Conservation (phyloP, 2,329 filamentous ascomycete genomes). For the Colletotrichum sublineola region DNA sequence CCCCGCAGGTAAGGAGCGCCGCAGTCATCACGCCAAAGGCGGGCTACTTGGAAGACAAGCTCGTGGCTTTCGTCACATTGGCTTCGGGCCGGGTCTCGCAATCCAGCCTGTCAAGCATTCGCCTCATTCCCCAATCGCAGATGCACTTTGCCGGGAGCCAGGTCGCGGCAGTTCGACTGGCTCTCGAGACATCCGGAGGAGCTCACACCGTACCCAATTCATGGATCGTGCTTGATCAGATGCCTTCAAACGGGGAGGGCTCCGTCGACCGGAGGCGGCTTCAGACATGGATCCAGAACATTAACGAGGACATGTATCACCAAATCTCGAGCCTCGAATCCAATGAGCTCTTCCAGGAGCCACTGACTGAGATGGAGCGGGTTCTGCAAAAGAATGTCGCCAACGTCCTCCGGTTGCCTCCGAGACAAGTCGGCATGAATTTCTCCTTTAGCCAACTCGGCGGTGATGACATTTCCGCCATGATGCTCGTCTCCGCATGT, state of each 20-base stretch:
- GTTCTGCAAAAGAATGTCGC: conserved; percentile 55
- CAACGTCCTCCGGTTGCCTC: conserved; percentile 54
- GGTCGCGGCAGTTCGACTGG: conserved; percentile 54
- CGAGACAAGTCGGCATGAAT: conserved; percentile 58
- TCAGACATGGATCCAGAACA: conserved; percentile 68
- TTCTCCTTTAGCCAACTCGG: conserved; percentile 57
- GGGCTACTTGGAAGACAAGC: conserved; percentile 63
- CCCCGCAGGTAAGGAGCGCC: conserved; percentile 56
- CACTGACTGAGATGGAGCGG: conserved; percentile 55
- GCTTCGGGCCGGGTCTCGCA: conserved; percentile 46
- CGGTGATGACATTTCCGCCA: conserved; percentile 55
- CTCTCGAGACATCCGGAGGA: conserved; percentile 49
- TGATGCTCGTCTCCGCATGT: conserved; percentile 55
- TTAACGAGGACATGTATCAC: conserved; percentile 60
- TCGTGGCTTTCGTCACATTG: conserved; percentile 62
- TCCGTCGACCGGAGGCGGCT: conserved; percentile 59
- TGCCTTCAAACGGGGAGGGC: conserved; percentile 58
- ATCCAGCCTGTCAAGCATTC: conserved; percentile 48
- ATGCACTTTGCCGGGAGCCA: conserved; percentile 57
- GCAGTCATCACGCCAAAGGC: conserved; percentile 62
- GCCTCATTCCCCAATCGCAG: conserved; percentile 53
- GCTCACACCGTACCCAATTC: conserved; percentile 56
- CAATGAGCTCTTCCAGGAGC: conserved; percentile 52
- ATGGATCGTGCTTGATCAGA: conserved; percentile 62
- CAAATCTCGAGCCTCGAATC: conserved; percentile 60